phyloP scores from a whole-genome alignment of 2,329 filamentous ascomycete genomes.

The Pseudogymnoascus sp. region DNA sequence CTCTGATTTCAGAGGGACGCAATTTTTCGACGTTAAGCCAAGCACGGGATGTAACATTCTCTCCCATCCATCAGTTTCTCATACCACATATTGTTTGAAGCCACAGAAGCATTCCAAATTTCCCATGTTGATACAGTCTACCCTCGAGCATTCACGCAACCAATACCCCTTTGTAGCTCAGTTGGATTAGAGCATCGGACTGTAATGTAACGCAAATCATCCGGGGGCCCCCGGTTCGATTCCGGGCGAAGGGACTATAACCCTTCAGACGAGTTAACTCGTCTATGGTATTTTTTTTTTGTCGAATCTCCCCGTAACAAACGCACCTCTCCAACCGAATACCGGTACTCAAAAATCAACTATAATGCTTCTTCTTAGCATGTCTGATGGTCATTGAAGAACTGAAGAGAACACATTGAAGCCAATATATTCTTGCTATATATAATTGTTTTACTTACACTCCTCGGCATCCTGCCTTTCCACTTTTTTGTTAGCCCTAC shows the following conservation, averaged over 20 bases:
- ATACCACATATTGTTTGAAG: not conserved
- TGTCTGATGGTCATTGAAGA: not conserved
- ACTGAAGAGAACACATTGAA: not conserved
- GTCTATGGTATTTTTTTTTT: not conserved
- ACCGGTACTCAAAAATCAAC: too few species aligned
- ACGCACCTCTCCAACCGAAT: too few species aligned
- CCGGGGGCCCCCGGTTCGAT: slow-evolving; percentile 10
- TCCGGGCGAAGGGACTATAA: slow-evolving; percentile 9
- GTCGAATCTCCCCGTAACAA: too few species aligned
- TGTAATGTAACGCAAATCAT: slow-evolving; percentile 3
- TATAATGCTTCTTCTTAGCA: too few species aligned
- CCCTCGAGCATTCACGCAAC: not conserved
- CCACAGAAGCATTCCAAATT: not conserved
- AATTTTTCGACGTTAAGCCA: slow-evolving; percentile 25
- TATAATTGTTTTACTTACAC: not conserved
- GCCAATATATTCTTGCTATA: not conserved
- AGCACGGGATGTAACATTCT: not conserved
- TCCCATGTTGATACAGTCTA: not conserved
- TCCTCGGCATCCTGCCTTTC: not conserved
- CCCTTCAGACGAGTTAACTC: slow-evolving; percentile 7
- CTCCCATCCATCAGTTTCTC: not conserved
- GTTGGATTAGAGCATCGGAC: slow-evolving; percentile 10
- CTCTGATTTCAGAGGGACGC: slow-evolving; percentile 29
- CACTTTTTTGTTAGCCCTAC: too few species aligned
- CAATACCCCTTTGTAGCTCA: slow-evolving; percentile 9